Percentiles rank a stretch among this genome's conserved stretches.
phyloP scores from a whole-genome alignment of 495 filamentous ascomycete species.

The Bacidia rubella region DNA sequence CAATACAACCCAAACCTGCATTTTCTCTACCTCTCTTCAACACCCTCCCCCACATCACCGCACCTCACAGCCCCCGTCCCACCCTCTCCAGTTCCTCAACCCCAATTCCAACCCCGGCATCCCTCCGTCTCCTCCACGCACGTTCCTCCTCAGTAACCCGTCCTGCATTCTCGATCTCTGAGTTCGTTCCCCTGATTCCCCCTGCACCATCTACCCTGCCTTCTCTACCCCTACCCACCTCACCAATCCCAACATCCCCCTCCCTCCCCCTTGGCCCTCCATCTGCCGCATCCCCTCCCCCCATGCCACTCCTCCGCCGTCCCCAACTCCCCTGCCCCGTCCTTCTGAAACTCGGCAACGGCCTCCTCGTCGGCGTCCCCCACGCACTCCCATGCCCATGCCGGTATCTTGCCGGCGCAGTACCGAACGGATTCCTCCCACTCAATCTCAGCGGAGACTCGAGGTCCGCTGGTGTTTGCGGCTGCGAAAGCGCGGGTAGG shows the following conservation, averaged over 20 bases:
- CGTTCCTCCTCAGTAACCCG: constrained; percentile 10
- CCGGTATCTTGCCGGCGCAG: constrained; percentile 5
- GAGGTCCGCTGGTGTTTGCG: constrained; percentile 41
- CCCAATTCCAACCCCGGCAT: neutral
- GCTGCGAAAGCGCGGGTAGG: constrained; percentile 35
- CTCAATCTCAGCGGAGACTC: constrained; percentile 13
- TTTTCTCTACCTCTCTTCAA: neutral
- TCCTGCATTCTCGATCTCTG: constrained; percentile 12
- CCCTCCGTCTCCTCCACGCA: constrained; percentile 8
- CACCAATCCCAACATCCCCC: constrained; percentile 4
- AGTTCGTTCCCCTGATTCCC: neutral
- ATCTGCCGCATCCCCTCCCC: neutral
- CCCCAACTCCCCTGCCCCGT: constrained; percentile 1
- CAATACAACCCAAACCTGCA: neutral
- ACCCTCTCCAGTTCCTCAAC: constrained; percentile 6
- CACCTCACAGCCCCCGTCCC: neutral
- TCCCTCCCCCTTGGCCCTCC: neutral
- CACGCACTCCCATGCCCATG: too few species aligned
- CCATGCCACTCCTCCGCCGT: neutral
- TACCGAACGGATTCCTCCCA: constrained; percentile 9
- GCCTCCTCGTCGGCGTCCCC: neutral
- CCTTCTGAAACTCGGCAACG: neutral
- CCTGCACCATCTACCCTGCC: neutral
- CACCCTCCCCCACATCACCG: neutral
- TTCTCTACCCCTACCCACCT: constrained; percentile 1